These are phyloP conservation scores for Gelatoporia subvermispora DNA, from an alignment of 768 basidiomycete genomes.

Conservation along the genomic window DNA sequence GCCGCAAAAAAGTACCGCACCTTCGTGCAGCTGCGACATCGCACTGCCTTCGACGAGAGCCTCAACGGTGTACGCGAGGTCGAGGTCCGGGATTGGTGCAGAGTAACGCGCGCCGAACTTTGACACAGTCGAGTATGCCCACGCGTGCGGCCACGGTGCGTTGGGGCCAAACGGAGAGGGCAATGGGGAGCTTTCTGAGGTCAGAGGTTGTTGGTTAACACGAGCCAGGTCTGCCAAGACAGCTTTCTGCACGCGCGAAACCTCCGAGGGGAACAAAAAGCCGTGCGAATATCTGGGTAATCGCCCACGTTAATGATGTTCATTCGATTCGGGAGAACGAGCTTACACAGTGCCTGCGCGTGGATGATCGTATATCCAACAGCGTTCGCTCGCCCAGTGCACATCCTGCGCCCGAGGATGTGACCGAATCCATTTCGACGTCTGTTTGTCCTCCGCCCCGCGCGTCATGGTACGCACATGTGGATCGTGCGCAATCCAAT, in stretches of 20 bases:
- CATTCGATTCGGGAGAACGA: background rate
- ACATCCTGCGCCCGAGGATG: slow-evolving; percentile 79
- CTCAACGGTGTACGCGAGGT: slow-evolving; percentile 71
- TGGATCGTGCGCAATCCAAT: slow-evolving; percentile 79
- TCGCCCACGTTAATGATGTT: background rate
- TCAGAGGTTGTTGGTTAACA: slow-evolving; percentile 15
- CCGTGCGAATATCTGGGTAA: slow-evolving; percentile 81
- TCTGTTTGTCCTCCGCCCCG: slow-evolving; percentile 92
- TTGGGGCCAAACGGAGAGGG: slow-evolving; percentile 17
- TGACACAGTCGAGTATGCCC: slow-evolving; percentile 81
- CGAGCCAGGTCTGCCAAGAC: slow-evolving; percentile 49
- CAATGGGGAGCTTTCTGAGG: slow-evolving; percentile 18
- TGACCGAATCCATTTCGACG: slow-evolving; percentile 84
- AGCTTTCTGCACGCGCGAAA: slow-evolving; percentile 55
- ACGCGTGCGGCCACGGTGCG: slow-evolving; percentile 46
- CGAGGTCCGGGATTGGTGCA: slow-evolving; percentile 63
- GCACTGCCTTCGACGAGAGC: slow-evolving; percentile 90
- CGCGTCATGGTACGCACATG: slow-evolving; percentile 58
- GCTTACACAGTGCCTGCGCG: slow-evolving; percentile 83
- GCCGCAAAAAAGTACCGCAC: slow-evolving; percentile 27
- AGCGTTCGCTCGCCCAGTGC: slow-evolving; percentile 87
- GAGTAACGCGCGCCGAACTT: slow-evolving; percentile 76
- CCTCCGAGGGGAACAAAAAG: slow-evolving; percentile 90
- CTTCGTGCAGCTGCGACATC: slow-evolving; percentile 69
- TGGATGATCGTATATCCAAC: slow-evolving; percentile 98